phyloP scores from a whole-genome alignment of 257 asterid genomes.

The Penstemon barbatus region DNA sequence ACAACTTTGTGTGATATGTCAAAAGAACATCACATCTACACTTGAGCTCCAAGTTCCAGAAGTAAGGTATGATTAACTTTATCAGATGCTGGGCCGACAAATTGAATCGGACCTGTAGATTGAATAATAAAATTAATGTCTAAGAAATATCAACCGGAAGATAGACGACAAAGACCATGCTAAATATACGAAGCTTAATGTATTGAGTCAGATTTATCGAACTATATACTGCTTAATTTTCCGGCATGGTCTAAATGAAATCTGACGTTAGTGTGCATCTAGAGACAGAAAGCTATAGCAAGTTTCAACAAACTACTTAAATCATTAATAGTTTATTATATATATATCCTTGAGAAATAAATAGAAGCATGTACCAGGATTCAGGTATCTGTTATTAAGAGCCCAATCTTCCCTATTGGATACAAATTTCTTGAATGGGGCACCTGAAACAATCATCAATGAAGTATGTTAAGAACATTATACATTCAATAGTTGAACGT shows the following conservation, averaged over 20 bases:
- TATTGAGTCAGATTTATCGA: background rate
- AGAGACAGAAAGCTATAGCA: background rate
- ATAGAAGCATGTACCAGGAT: conserved; percentile 58
- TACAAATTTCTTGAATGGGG: conserved; percentile 85
- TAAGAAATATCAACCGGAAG: background rate
- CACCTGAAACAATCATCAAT: conserved; percentile 49
- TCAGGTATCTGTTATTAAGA: conserved; percentile 72
- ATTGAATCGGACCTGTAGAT: conserved; percentile 85
- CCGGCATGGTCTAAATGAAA: background rate
- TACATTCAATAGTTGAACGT: background rate
- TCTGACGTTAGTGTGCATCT: background rate
- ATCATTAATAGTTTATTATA: background rate
- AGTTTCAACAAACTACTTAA: conserved; percentile 3
- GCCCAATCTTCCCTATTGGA: conserved; percentile 89
- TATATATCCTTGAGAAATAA: background rate
- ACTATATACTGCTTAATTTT: background rate
- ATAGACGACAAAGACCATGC: background rate
- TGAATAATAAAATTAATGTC: background rate
- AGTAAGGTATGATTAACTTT: conserved; percentile 74
- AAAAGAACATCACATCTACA: conserved; percentile 23
- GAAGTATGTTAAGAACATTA: conserved; percentile 3
- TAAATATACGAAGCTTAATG: background rate
- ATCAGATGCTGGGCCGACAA: conserved; percentile 70
- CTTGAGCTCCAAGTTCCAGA: conserved; percentile 67
- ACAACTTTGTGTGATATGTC: conserved; percentile 10